Evolutionary conservation across 1,284 basidiomycete species (phyloP).

Genomic region (Abortiporus biennis): DNA sequence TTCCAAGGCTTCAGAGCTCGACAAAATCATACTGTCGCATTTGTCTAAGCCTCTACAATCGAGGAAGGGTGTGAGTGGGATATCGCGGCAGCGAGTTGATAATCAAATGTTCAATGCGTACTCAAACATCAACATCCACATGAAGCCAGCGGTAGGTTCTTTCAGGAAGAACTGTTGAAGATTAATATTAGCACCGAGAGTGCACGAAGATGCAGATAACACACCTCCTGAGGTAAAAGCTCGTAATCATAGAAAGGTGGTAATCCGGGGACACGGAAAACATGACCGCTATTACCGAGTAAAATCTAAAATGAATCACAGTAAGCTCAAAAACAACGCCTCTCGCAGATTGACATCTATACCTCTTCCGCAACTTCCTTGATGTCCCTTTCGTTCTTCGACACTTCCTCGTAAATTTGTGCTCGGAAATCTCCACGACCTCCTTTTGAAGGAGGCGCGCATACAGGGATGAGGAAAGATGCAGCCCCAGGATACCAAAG

Average conservation of each 20-base stretch:
- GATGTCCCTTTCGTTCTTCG: neutral
- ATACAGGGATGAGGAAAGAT: slow-evolving; percentile 3
- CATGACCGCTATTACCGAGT: neutral
- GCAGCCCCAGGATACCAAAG: neutral
- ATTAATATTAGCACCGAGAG: slow-evolving; percentile 4
- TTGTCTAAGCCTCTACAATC: neutral
- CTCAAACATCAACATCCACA: slow-evolving; percentile 9
- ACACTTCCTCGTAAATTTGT: neutral
- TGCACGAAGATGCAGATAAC: neutral
- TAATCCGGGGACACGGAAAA: slow-evolving; percentile 7
- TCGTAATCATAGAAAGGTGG: slow-evolving; percentile 9
- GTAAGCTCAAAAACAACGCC: too few species aligned
- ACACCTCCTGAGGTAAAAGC: slow-evolving; percentile 5
- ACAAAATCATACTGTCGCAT: neutral
- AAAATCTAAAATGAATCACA: too few species aligned
- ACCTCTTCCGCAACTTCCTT: slow-evolving; percentile 6
- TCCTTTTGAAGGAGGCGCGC: slow-evolving; percentile 1
- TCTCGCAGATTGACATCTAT: neutral
- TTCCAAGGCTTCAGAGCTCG: too few species aligned
- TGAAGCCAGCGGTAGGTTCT: neutral
- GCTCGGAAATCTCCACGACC: slow-evolving; percentile 1
- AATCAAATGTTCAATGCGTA: neutral
- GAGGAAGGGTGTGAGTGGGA: neutral
- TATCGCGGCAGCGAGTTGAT: neutral
- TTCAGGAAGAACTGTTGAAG: neutral